Base-by-base conservation (phyloP, 2,329 filamentous ascomycete species). In the Aureobasidium leucospermi region DNA sequence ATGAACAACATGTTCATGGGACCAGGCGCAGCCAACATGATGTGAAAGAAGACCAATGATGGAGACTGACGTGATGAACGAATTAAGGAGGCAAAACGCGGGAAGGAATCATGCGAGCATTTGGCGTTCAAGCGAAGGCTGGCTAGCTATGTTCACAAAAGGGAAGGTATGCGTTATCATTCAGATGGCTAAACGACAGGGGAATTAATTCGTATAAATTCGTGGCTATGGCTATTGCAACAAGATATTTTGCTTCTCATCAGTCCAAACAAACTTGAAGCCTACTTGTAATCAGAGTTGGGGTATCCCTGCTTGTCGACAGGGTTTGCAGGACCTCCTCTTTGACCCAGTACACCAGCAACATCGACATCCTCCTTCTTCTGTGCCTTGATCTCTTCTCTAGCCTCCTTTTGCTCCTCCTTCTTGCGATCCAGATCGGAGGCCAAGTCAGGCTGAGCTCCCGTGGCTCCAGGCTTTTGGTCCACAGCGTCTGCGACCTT, bases 391-490 rank as follows among this genome's bases (percentile, higher is more conserved):
- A 76, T 68, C 19, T 68, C 70, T 56, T 76, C 73, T 43, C 78
- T 66, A 28, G 70, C 66, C 15, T 71, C 72, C 8, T 73, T 70
- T 65, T 80, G 78, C 70, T 79, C 78, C 2, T 70, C 75, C 68
- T 79, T 80, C 69, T 80, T 80, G 68, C 75, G 69, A 10, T 79
- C 77, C 65, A 79, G 64, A 69, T 78, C 76, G 6, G 63, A 69
- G 61, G 74, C 76, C 56, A 79, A 60, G 45, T 75, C 76, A 6
- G 65, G 68, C 68, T 76, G 66, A 8, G 61, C 63, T 4, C 70
- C 70, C 28, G 66, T 65, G 16, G 69, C 68, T 13, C 75, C 76
- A 3, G 72, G 69, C 65, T 71, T 68, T 23, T 59, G 39, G 9
- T 69, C 68, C 8, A 79, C 77, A 0, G 76, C 76, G 45, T 70